Base-by-base conservation (phyloP, 2,329 filamentous ascomycete genomes). In the Pleomassaria siparia region DNA sequence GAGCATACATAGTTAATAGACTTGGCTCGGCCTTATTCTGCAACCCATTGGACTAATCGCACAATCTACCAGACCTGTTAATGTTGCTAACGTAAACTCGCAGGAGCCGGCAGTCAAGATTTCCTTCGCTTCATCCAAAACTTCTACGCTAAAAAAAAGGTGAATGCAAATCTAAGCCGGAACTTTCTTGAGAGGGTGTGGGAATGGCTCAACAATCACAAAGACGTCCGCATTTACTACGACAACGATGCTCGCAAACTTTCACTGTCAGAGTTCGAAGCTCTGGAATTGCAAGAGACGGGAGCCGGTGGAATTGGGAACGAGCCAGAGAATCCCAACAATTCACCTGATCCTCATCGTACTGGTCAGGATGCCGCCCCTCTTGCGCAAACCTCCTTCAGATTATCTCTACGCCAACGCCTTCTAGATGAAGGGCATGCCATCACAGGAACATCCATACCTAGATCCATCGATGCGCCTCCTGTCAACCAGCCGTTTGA, bases 171-270 rank as follows among this genome's bases (percentile, higher is more conserved):
- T 18, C 36, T 81, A 40, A 80, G 83, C 56, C 74, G 75, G 28
- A 66, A 53, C 7, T 77, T 85, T 50, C 70, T 81, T 48, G 74
- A 77, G 40, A 76, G 74, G 40, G 71, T 81, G 28, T 85, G 83
- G 80, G 67, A 70, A 28, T 85, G 81, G 81, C 69, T 86, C 42
- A 75, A 69, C 10, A 69, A 67, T 36, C 76, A 84, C 56, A 73
- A 77, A 1, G 82, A 85, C 50, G 74, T 85, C 36, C 78, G 73
- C 3, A 73, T 84, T 25, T 72, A 78, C 20, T 65, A 74, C 21
- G 66, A 77, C 41, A 65, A 69, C 20, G 71, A 76, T 53, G 47
- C 55, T 44, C 47, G 55, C 44, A 47, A 50, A 2, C 58, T 65
- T 15, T 62, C 60, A 9, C 59, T 70, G 9, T 40, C 58, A 1